phyloP scores from a whole-genome alignment of 352 stramenopile species.

The Globisporangium recalcitrans region DNA sequence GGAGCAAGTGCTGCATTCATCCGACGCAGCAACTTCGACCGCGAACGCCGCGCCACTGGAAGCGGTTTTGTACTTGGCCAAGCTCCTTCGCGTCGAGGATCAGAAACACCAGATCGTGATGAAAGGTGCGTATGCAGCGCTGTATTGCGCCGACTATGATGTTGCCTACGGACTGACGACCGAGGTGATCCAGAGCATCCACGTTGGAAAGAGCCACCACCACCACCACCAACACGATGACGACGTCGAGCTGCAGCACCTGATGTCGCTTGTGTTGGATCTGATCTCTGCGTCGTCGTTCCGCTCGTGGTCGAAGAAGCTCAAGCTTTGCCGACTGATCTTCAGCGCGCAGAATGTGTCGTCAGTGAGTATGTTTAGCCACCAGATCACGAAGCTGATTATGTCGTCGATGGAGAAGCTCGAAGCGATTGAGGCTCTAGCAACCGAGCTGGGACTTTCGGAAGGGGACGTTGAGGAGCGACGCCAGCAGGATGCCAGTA shows the following conservation, averaged over 20 bases:
- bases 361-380: conserved; percentile 26
- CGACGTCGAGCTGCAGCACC: conserved; percentile 30
- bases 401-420: conserved; percentile 44
- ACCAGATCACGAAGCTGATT: conserved; percentile 47
- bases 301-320: conserved; percentile 55
- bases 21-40: neutral
- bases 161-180: conserved; percentile 45
- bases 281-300: conserved; percentile 60
- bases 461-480: conserved; percentile 55
- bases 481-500: conserved; percentile 23
- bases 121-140: conserved; percentile 58
- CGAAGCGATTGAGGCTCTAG: conserved; percentile 48
- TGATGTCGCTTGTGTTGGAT: conserved; percentile 65
- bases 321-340: conserved; percentile 30
- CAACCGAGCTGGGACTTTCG: conserved; percentile 53
- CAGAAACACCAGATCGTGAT: conserved; percentile 44
- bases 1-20: conserved; percentile 2
- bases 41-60: conserved; percentile 22
- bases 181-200: conserved; percentile 28
- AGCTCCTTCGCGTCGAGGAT: conserved; percentile 38
- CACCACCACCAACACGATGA: conserved; percentile 4
- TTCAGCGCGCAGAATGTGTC: conserved; percentile 25
- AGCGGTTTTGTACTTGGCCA: conserved; percentile 45
- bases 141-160: conserved; percentile 68
- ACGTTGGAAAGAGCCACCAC: neutral